Base-by-base conservation (phyloP, 2,329 filamentous ascomycete species). In the Arthroderma uncinatum region DNA sequence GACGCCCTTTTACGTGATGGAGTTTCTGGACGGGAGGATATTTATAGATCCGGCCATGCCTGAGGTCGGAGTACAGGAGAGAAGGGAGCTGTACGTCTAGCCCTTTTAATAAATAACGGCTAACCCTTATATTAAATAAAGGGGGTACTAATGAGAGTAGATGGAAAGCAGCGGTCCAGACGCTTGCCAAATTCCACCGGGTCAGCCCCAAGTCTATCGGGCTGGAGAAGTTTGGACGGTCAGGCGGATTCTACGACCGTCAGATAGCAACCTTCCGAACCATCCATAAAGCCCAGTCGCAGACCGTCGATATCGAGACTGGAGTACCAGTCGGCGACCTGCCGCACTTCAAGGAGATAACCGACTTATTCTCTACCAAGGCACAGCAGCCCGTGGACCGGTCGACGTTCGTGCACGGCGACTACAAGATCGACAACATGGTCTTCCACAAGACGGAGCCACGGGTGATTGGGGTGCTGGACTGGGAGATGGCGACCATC, bases 401-500 rank as follows among this genome's bases (percentile, higher is more conserved):
- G 60, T 83, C 81, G 21, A 86, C 85, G 3, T 80, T 96, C 61
- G 85, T 97, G 30, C 93, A 97, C 67, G 93, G 93, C 36, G 93
- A 98, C 71, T 98, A 92, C 77, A 98, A 97, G 77, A 95, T 92
- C 66, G 87, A 93, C 70, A 93, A 93, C 65, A 71, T 92, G 62
- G 83, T 93, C 40, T 98, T 95, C 71, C 89, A 96, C 75, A 87
- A 87, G 73, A 91, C 87, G 0, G 86, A 92, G 70, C 83, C 91
- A 4, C 78, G 84, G 55, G 91, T 97, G 10, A 91, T 97, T 71
- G 93, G 92, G 2, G 90, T 97, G 56, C 75, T 97, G 4, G 93
- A 98, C 74, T 97, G 92, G 92, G 93, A 97, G 76, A 95, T 98
- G 89, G 90, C 89, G 36, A 97, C 93, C 0, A 85, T 96, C 56